Evolutionary conservation across 1,139 yeast species (phyloP).

Genomic region (Yamadazyma mexicana): DNA sequence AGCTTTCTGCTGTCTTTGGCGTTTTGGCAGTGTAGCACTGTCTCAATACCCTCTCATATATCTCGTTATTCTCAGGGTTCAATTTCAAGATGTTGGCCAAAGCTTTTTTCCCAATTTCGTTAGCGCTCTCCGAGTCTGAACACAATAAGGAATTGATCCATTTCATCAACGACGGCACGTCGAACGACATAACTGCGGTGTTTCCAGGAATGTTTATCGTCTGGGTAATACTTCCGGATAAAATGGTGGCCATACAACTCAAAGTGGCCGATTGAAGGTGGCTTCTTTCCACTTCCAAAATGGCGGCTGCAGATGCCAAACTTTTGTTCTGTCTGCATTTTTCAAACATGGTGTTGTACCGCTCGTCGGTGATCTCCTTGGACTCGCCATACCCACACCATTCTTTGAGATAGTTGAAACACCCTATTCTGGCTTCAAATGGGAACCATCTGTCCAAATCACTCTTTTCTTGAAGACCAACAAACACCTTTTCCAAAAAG

Average conservation of each 20-base stretch:
- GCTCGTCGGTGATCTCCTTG: slow-evolving; percentile 57
- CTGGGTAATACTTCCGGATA: slow-evolving; percentile 64
- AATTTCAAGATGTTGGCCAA: slow-evolving; percentile 61
- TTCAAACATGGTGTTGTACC: slow-evolving; percentile 64
- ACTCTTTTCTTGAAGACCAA: slow-evolving; percentile 47
- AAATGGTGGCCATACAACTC: slow-evolving; percentile 81
- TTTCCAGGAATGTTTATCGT: slow-evolving; percentile 45
- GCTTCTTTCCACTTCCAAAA: slow-evolving; percentile 78
- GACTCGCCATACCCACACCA: slow-evolving; percentile 93
- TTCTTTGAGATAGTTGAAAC: slow-evolving; percentile 79
- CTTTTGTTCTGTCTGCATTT: slow-evolving; percentile 47
- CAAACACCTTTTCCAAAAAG: slow-evolving; percentile 66
- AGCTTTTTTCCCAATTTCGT: slow-evolving; percentile 71
- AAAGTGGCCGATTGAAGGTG: slow-evolving; percentile 71
- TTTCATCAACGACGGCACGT: slow-evolving; percentile 61
- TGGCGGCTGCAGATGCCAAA: slow-evolving; percentile 60
- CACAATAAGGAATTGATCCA: slow-evolving; percentile 78
- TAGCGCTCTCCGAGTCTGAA: slow-evolving; percentile 59
- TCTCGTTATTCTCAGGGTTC: slow-evolving; percentile 56
- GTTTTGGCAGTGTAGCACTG: slow-evolving; percentile 65
- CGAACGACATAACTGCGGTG: slow-evolving; percentile 61
- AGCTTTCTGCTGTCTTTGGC: slow-evolving; percentile 58
- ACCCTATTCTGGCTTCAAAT: slow-evolving; percentile 81
- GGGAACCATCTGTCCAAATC: slow-evolving; percentile 62
- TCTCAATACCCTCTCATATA: slow-evolving; percentile 62